Conservation (phyloP, 768 basidiomycete species). For the Lactifluus piperatus region DNA sequence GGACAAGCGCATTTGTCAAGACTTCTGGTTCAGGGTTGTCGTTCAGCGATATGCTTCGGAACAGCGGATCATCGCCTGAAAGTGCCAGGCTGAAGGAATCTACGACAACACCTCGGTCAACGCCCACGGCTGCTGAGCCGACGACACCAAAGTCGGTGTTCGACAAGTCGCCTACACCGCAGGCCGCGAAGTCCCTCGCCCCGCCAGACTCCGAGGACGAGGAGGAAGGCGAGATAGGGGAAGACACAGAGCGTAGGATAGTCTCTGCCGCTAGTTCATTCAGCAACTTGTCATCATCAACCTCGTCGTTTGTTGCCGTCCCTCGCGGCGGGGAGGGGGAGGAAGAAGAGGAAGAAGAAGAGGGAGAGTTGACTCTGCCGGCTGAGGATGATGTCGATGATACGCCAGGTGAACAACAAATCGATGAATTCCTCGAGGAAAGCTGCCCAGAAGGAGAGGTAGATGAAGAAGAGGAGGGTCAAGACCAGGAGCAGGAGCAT, state of each 20-base stretch:
- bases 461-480: conserved; percentile 22
- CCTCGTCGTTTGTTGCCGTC: conserved; percentile 18
- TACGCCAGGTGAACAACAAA: conserved; percentile 6
- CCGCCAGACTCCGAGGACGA: background rate
- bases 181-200: background rate
- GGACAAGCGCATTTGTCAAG: conserved; percentile 35
- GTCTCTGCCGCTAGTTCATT: conserved; percentile 11
- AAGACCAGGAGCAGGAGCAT: conserved; percentile 16
- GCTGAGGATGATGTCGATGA: conserved; percentile 16
- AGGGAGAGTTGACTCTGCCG: background rate
- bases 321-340: conserved; percentile 16
- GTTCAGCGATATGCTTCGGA: conserved; percentile 54
- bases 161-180: conserved; percentile 11
- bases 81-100: conserved; percentile 9
- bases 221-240: background rate
- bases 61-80: conserved; percentile 15
- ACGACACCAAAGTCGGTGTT: conserved; percentile 1
- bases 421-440: conserved; percentile 23
- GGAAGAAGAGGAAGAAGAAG: conserved; percentile 19
- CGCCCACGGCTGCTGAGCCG: background rate
- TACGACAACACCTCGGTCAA: background rate
- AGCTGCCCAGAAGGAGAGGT: conserved; percentile 25
- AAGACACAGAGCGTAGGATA: background rate
- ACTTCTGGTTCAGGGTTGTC: conserved; percentile 37
- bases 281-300: conserved; percentile 10